These are phyloP conservation scores for Ottelia alismoides DNA, from an alignment of 106 monocot species.

Conservation along the genomic window DNA sequence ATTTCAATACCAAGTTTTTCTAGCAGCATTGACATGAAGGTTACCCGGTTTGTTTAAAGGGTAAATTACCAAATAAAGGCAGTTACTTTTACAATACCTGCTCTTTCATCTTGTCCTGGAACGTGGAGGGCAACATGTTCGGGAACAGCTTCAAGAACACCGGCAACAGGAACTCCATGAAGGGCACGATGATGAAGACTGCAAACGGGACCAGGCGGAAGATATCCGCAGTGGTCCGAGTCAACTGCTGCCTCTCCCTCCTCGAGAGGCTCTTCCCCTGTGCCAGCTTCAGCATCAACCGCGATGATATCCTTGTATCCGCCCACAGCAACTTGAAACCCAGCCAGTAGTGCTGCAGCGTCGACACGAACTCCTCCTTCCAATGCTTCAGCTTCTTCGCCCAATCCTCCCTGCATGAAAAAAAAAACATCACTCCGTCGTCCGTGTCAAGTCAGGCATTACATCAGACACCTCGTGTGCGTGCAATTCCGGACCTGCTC, in stretches of 20 bases:
- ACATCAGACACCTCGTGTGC: too few species aligned
- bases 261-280: slow-evolving; percentile 77
- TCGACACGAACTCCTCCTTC: slow-evolving; percentile 83
- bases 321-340: slow-evolving; percentile 36
- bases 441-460: too few species aligned
- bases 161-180: slow-evolving; percentile 96
- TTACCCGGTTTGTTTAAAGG: too few species aligned
- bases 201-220: slow-evolving; percentile 93
- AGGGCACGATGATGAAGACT: slow-evolving; percentile 92
- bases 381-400: slow-evolving; percentile 44
- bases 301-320: slow-evolving; percentile 42
- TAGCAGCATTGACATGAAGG: too few species aligned
- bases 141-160: slow-evolving; percentile 87
- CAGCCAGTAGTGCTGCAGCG: slow-evolving; percentile 92
- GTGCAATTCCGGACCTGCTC: too few species aligned
- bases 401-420: slow-evolving; percentile 79
- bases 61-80: too few species aligned
- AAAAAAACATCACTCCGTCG: too few species aligned
- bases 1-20: too few species aligned
- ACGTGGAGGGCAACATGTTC: slow-evolving; percentile 96
- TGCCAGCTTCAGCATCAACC: slow-evolving; percentile 77
- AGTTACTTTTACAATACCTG: too few species aligned
- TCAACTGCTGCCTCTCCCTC: slow-evolving; percentile 87
- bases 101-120: slow-evolving; percentile 99
- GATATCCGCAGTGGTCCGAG: slow-evolving; percentile 93